phyloP scores from a whole-genome alignment of 306 rosid genomes.

The Glycine soja region DNA sequence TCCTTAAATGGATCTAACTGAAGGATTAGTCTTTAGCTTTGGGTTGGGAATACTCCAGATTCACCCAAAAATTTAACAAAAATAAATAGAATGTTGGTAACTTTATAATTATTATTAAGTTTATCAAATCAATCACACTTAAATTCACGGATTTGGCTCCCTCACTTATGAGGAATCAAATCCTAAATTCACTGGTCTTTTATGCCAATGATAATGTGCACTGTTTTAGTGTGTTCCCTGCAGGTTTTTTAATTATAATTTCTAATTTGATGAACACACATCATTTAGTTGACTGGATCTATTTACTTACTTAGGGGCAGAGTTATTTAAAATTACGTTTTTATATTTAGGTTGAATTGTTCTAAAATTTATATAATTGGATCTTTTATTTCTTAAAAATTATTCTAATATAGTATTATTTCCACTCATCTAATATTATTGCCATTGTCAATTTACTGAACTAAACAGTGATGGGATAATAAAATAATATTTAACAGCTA shows the following conservation, averaged over 20 bases:
- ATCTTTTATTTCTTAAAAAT: not conserved
- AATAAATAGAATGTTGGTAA: no score
- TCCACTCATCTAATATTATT: not conserved
- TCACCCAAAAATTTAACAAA: no score
- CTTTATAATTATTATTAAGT: no score
- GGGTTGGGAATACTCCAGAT: no score
- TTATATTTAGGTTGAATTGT: not conserved
- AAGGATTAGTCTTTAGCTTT: no score
- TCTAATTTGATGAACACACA: not conserved
- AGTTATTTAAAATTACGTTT: not conserved
- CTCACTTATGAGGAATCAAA: no score
- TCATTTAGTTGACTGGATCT: not conserved
- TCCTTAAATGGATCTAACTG: no score
- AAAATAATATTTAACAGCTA: slow-evolving; percentile 14
- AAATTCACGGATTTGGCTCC: no score
- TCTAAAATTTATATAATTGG: not conserved
- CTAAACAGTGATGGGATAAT: not conserved
- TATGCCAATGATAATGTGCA: not conserved
- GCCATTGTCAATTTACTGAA: slow-evolving; percentile 20
- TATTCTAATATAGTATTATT: not conserved
- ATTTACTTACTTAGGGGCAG: not conserved
- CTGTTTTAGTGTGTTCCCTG: not conserved
- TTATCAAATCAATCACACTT: not conserved
- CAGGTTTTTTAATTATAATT: not conserved
- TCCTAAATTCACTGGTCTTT: not conserved